Conservation (phyloP, 1,284 basidiomycete genomes). For the Fomitopsis betulina region DNA sequence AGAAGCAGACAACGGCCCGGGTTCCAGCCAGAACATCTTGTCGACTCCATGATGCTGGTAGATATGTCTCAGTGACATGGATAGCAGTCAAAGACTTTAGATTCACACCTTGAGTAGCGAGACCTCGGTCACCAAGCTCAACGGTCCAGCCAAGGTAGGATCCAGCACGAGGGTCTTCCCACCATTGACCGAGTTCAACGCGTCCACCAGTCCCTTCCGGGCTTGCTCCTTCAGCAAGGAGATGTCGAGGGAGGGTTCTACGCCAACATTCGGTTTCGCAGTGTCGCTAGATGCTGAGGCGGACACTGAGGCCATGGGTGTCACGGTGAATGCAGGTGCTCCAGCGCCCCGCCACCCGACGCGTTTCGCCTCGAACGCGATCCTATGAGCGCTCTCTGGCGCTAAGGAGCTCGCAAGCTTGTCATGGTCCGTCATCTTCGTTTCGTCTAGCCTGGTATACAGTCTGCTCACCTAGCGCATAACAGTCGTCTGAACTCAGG, state of each 20-base stretch:
- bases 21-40: constrained; percentile 99
- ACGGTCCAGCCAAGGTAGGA: constrained; percentile 81
- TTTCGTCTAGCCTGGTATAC: constrained; percentile 20
- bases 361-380: constrained; percentile 6
- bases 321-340: neutral
- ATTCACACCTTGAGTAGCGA: constrained; percentile 77
- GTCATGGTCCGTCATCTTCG: constrained; percentile 39
- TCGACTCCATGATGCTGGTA: constrained; percentile 93
- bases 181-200: constrained; percentile 86
- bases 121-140: constrained; percentile 92
- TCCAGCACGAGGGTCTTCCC: constrained; percentile 96
- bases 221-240: constrained; percentile 73
- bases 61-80: neutral
- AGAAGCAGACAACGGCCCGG: constrained; percentile 76
- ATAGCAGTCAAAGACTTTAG: no score
- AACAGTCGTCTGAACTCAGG: constrained; percentile 80
- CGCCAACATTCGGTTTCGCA: constrained; percentile 18
- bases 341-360: neutral
- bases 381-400: constrained; percentile 1
- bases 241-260: constrained; percentile 55
- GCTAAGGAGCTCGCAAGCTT: constrained; percentile 15
- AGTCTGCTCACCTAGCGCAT: neutral
- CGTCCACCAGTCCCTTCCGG: constrained; percentile 72
- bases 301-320: constrained; percentile 14
- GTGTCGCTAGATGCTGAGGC: constrained; percentile 23